phyloP scores from a whole-genome alignment of 1,284 basidiomycete genomes.

The Phylloboletellus chloephorus region DNA sequence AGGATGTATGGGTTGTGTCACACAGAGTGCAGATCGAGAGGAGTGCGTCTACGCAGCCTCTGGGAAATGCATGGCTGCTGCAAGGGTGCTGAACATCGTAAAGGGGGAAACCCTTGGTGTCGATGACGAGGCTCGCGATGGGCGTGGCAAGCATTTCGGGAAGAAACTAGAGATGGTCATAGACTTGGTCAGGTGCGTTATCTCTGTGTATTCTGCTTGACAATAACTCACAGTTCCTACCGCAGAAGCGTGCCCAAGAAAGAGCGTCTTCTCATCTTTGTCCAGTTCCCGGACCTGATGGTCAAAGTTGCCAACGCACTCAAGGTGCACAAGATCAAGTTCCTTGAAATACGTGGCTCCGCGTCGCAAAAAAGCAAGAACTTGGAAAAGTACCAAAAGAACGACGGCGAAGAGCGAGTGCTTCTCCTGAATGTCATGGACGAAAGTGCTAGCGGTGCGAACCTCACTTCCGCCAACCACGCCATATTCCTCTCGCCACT shows the following conservation, averaged over 20 bases:
- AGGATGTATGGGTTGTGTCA: constrained; percentile 74
- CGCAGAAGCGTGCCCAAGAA: constrained; percentile 58
- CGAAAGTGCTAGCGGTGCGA: constrained; percentile 89
- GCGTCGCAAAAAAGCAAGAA: constrained; percentile 75
- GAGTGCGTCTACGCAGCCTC: constrained; percentile 72
- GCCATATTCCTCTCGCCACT: constrained; percentile 93
- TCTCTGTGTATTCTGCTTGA: not conserved
- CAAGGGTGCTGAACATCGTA: constrained; percentile 74
- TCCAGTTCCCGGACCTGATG: constrained; percentile 91
- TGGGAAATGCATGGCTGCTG: constrained; percentile 68
- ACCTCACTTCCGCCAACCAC: constrained; percentile 90
- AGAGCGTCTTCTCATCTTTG: constrained; percentile 86
- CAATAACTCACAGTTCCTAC: constrained; percentile 9
- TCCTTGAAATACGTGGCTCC: constrained; percentile 78
- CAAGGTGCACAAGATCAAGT: constrained; percentile 63
- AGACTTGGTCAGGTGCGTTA: constrained; percentile 69
- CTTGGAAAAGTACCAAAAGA: constrained; percentile 79
- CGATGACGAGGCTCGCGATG: constrained; percentile 71
- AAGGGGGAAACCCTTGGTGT: constrained; percentile 77
- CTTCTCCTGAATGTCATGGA: constrained; percentile 89
- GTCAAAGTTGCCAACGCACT: constrained; percentile 86
- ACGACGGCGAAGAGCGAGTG: constrained; percentile 68
- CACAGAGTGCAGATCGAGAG: constrained; percentile 66
- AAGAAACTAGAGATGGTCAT: constrained; percentile 86
- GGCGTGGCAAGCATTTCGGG: constrained; percentile 77